Evolutionary conservation across 2,329 filamentous ascomycete species (phyloP), one percentile per base, ranked within the genome.

Genomic region (Trichoderma sp.): DNA sequence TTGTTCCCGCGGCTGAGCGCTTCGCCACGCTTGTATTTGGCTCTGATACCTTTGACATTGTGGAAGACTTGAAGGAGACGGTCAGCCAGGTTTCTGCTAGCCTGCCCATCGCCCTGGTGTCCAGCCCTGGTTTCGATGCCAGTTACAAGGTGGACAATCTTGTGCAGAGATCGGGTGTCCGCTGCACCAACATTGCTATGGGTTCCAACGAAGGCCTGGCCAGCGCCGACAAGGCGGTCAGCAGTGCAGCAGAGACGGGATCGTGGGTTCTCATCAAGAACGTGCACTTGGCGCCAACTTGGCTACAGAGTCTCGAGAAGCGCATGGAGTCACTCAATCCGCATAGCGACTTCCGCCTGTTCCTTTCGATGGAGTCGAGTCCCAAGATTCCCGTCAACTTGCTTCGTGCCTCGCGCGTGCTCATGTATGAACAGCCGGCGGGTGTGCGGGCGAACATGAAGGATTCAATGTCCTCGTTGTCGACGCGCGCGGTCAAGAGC

Each of bases 261-360:
- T 93, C 90, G 30, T 99, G 96, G 96, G 96, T 99, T 11, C 86
- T 99, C 70, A 90, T 99, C 86, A 99, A 99, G 88, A 99, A 99
- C 83, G 96, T 99, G 24, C 96, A 99, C 80, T 86, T 99, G 71
- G 94, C 95, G 34, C 94, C 96, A 1, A 93, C 93, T 14, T 99
- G 96, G 96, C 84, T 99, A 37, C 95, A 98, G 81, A 97, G 94
- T 76, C 86, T 99, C 18, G 95, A 99, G 83, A 99, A 99, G 85
- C 90, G 95, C 55, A 92, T 99, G 82, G 94, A 97, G 74, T 93
- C 93, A 13, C 90, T 99, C 76, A 97, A 97, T 77, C 94, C 96
- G 32, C 93, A 98, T 80, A 85, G 89, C 46, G 91, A 97, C 77
- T 99, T 99, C 86, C 88, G 96, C 59, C 84, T 99, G 34, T 99